Evolutionary conservation across 257 asterid species (phyloP).

Genomic region (Petrea volubilis): DNA sequence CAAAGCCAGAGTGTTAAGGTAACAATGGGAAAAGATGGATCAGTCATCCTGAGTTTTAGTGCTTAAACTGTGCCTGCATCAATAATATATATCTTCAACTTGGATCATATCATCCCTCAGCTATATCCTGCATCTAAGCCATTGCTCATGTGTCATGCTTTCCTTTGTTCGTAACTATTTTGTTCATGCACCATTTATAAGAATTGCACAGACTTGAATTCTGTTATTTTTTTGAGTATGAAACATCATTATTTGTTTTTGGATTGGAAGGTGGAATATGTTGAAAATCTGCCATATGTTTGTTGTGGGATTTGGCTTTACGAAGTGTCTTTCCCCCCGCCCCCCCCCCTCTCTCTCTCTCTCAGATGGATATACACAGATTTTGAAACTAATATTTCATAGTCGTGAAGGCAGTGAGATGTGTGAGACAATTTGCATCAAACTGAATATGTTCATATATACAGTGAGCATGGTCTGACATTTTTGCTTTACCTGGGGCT

Average conservation of each 20-base stretch:
- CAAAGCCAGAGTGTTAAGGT: slow-evolving; percentile 19
- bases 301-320: no score
- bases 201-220: background rate
- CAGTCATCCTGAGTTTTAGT: slow-evolving; percentile 6
- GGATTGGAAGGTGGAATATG: background rate
- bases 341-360: background rate
- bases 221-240: background rate
- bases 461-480: background rate
- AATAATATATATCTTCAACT: background rate
- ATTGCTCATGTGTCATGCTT: background rate
- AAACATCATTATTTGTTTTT: background rate
- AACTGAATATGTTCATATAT: background rate
- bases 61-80: background rate
- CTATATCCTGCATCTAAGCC: slow-evolving; percentile 6
- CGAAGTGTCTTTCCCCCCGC: background rate
- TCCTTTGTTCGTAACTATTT: background rate
- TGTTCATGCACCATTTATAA: background rate
- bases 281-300: background rate
- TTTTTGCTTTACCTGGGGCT: background rate
- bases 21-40: slow-evolving; percentile 2
- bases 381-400: background rate
- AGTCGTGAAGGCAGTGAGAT: background rate
- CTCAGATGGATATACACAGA: background rate
- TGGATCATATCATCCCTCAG: background rate
- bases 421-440: background rate